Evolutionary conservation across 2,329 filamentous ascomycete species (phyloP), one percentile per base, ranked within the genome.

Genomic region (Scedosporium aurantiacum): DNA sequence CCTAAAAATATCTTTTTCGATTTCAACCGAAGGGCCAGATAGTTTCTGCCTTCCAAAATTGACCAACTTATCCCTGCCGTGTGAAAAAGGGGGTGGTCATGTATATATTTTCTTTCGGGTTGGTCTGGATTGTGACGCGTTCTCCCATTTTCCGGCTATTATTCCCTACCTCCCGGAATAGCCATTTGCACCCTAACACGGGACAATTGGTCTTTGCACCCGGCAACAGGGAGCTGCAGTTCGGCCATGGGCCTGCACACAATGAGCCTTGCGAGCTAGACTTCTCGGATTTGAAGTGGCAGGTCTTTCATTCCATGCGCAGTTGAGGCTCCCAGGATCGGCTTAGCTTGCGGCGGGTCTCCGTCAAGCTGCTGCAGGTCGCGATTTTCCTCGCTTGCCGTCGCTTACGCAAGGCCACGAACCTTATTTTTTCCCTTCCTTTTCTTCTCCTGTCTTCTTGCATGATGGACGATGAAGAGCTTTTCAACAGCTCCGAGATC

Each of bases 101-200:
- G 18, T 23, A 14, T 23, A 10, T 57, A 63, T 58, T 50, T 27
- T 56, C 18, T 32, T 52, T 18, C 50, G 12, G 58, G 41, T 16
- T 27, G 41, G 43, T 12, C 27, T 60, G 25, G 58, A 52, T 32
- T 28, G 43, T 50, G 58, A 61, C 65, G 62, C 61, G 59, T 59
- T 60, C 56, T 37, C 27, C 57, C 58, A 60, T 54, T 50, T 52
- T 57, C 54, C 54, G 54, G 54, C 40, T 45, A 62, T 54, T 64
- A 64, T 64, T 65, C 52, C 61, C 40, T 32, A 6, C 14, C 54
- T 61, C 37, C 32, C 60, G 40, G 14, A 27, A 16, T 18, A 60
- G 58, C 37, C 43, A 16, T 41, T 18, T 47, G 4, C 50, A 54
- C 61, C 45, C 37, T 25, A 25, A 63, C 64, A 62, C 63, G 63